These are phyloP conservation scores for Crithidia fasciculata DNA, from an alignment of 208 protist genomes.

Conservation along the genomic window DNA sequence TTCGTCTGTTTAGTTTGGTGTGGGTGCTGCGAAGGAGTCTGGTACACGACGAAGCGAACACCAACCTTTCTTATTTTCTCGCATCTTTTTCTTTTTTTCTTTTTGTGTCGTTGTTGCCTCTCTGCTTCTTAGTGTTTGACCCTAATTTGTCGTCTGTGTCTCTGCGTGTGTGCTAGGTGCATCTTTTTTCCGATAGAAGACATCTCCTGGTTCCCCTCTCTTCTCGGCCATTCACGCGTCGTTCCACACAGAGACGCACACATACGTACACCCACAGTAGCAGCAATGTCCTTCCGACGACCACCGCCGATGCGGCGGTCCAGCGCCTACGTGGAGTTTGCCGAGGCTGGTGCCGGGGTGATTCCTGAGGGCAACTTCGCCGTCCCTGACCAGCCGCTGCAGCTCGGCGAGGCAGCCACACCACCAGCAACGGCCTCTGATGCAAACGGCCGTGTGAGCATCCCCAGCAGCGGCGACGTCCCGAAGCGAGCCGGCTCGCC, in stretches of 20 bases:
- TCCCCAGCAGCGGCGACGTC: not conserved
- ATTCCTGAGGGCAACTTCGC: conserved; percentile 40
- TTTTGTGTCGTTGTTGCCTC: not conserved
- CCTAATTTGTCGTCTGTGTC: not conserved
- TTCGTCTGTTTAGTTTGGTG: conserved; percentile 12
- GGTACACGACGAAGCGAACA: too few species aligned
- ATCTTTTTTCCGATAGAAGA: not conserved
- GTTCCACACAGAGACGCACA: not conserved
- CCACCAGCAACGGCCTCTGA: not conserved
- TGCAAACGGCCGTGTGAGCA: not conserved
- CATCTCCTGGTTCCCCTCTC: not conserved
- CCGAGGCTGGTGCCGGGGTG: conserved; percentile 27
- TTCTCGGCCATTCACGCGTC: not conserved
- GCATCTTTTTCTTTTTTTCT: conserved; percentile 10
- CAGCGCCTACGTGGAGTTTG: conserved; percentile 48
- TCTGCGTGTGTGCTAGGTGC: too few species aligned
- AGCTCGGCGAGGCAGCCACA: not conserved
- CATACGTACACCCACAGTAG: not conserved
- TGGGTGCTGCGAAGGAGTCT: not conserved
- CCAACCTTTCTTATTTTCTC: not conserved
- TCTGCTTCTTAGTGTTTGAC: not conserved
- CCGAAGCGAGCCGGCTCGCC: conserved; percentile 17
- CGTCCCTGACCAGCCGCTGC: conserved; percentile 6
- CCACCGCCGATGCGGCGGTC: conserved; percentile 32
- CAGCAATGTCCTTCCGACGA: conserved; percentile 40